phyloP scores from a whole-genome alignment of 768 basidiomycete species.

The Cyclocybe cylindracea region DNA sequence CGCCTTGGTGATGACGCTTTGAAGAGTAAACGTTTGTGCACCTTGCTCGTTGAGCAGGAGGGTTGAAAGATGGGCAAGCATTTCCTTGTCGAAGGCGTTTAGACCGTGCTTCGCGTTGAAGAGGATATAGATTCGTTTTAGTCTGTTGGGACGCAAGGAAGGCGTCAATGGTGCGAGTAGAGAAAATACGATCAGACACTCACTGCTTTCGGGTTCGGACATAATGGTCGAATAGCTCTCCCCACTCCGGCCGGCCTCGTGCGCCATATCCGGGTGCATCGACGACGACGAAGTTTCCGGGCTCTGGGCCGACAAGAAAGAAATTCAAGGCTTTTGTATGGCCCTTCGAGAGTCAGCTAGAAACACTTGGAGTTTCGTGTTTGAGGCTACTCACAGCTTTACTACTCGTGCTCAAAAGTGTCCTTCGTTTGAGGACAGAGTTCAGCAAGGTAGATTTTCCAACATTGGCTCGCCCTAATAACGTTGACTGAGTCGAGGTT shows the following conservation, averaged over 20 bases:
- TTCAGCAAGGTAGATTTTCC: conserved; percentile 80
- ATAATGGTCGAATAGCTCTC: conserved; percentile 66
- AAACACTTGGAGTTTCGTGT: neutral
- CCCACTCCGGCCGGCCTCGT: conserved; percentile 77
- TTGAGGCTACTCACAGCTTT: conserved; percentile 55
- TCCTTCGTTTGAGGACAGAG: conserved; percentile 58
- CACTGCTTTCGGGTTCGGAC: conserved; percentile 61
- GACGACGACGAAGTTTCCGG: conserved; percentile 65
- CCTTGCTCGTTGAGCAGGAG: conserved; percentile 39
- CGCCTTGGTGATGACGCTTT: conserved; percentile 73
- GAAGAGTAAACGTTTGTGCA: conserved; percentile 55
- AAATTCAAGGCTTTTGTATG: conserved; percentile 75
- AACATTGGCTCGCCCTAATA: conserved; percentile 71
- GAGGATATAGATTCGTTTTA: conserved; percentile 70
- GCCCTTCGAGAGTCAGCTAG: conserved; percentile 45
- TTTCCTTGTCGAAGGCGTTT: conserved; percentile 53
- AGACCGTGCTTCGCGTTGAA: conserved; percentile 70
- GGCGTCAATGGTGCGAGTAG: conserved; percentile 2
- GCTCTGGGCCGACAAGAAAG: conserved; percentile 61
- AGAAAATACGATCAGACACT: conserved; percentile 21
- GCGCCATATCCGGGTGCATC: conserved; percentile 83
- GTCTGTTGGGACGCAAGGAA: conserved; percentile 35
- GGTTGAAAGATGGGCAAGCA: conserved; percentile 57
- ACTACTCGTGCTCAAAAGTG: conserved; percentile 63
- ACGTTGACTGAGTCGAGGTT: no score